Base-by-base conservation (phyloP, 345 rosid species). In the Eucalyptus grandis region DNA sequence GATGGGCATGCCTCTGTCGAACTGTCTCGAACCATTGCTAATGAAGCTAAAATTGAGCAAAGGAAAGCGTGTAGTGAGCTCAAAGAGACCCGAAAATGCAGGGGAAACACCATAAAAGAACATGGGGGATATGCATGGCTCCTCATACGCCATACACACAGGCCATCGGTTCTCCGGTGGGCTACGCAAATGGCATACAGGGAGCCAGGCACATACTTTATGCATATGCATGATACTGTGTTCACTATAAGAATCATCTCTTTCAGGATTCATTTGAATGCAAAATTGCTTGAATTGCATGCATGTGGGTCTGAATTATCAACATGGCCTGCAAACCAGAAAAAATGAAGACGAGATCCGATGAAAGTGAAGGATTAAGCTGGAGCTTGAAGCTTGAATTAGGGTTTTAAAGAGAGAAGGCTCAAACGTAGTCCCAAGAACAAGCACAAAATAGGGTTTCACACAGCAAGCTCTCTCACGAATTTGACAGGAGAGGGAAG, bases 91-190 rank as follows among this genome's bases (percentile, higher is more conserved):
- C 22, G 6, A 86, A 87, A 60, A 58, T 46, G 34, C 11, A 87
- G 51, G 80, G 50, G 37, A 87, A 43, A 37, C 40, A 51, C 83
- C 22, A 49, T 30, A 49, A n/a, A 88, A 49, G n/a, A 19, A 26
- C 49, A 56, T 14, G 88, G 88, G 50, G 58, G 82, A 90, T 96
- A 97, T 97, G 99, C 99, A 95, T 96, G 99, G 99, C 99, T 96
- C 99, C 99, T 95, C 99, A 97, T 97, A 97, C 98, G 99, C 99
- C 99, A 97, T 96, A 94, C 97, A 93, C 96, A 92, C 93, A 95
- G 96, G 93, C 95, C 96, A 91, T 91, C 97, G 97, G 90, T 82
- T 56, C 40, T 90, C 91, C 94, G 98, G 91, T 92, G 95, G 91
- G 93, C 94, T 93, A 91, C 91, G 93, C 94, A 92, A 93, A 96